Base-by-base conservation (phyloP, 176 grass and related monocot genomes). In the Chrysopogon serrulatus region DNA sequence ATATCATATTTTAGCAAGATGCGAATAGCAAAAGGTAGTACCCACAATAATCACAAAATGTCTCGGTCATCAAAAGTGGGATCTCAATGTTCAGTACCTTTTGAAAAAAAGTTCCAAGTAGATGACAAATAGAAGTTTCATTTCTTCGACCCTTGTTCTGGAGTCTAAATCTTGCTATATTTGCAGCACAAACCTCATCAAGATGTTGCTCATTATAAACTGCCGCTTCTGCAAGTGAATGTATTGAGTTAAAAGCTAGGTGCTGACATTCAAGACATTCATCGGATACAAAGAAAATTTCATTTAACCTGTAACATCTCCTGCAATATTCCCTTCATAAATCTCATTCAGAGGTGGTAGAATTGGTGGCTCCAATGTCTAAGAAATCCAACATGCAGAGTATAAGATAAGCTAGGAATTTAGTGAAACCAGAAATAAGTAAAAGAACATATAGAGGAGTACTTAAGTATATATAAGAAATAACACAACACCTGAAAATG, bases 401-500 rank as follows among this genome's bases (percentile, higher is more conserved):
- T 27, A 28, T 36, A 66, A 73, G 27, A 74, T 68, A 64, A 68
- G 75, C 39, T 72, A 45, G 42, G 48, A 66, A 54, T 75, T 84
- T 65, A 61, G 34, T 44, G 44, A 79, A 89, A 81, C 10, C 27
- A 83, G 60, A 61, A 75, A 77, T 32, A 28, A 84, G 41, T 64
- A 24, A n/a, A n/a, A 51, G 44, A 86, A 40, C 2, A 66, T 41
- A 35, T 11, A 42, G 12, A 18, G 6, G 77, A 8, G 26, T 73
- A 82, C 15, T 51, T 36, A 42, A 47, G 64, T 87, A 77, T n/a
- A n/a, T n/a, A n/a, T 14, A 31, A 81, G 39, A 84, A 85, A 76
- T 47, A 77, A 71, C n/a, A n/a, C n/a, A n/a, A n/a, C 88, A 98
- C 96, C 96, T 98, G 96, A 79, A 98, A 91, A 86, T 98, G 93